Evolutionary conservation across 2,329 filamentous ascomycete species (phyloP).

Genomic region (Sphaerulina vaccinii): DNA sequence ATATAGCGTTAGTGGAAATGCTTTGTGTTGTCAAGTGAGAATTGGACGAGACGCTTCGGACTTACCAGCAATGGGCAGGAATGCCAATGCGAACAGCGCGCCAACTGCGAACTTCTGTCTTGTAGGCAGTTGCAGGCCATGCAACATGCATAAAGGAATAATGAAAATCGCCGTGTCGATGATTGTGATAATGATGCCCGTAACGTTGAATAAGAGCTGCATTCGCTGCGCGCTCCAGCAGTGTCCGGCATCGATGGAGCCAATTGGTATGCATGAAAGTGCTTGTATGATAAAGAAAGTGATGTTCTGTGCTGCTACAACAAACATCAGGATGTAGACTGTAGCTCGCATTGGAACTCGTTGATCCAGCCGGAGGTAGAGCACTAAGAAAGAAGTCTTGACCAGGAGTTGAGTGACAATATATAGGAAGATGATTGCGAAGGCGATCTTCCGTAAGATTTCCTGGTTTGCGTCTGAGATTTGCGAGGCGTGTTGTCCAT

Average conservation of each 20-base stretch:
- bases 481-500: constrained; percentile 12
- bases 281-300: constrained; percentile 7
- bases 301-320: constrained; percentile 10
- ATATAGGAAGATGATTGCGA: constrained; percentile 15
- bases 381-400: constrained; percentile 16
- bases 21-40: neutral
- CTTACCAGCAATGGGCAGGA: constrained; percentile 19
- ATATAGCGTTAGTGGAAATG: neutral
- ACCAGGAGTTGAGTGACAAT: constrained; percentile 15
- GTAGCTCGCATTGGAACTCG: constrained; percentile 18
- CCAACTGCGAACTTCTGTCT: constrained; percentile 16
- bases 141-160: constrained; percentile 19
- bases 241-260: neutral
- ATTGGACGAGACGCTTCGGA: neutral
- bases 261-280: constrained; percentile 13
- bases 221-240: constrained; percentile 11
- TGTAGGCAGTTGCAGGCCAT: constrained; percentile 11
- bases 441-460: constrained; percentile 13
- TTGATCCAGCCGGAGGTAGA: constrained; percentile 20
- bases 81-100: constrained; percentile 16
- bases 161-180: constrained; percentile 15
- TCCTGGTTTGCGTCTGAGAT: neutral
- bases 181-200: constrained; percentile 9
- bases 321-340: constrained; percentile 15
- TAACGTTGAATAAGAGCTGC: constrained; percentile 19